Percentiles rank a stretch among this genome's conserved stretches.
phyloP scores from a whole-genome alignment of 2,329 filamentous ascomycete species.

The Monilinia laxa region DNA sequence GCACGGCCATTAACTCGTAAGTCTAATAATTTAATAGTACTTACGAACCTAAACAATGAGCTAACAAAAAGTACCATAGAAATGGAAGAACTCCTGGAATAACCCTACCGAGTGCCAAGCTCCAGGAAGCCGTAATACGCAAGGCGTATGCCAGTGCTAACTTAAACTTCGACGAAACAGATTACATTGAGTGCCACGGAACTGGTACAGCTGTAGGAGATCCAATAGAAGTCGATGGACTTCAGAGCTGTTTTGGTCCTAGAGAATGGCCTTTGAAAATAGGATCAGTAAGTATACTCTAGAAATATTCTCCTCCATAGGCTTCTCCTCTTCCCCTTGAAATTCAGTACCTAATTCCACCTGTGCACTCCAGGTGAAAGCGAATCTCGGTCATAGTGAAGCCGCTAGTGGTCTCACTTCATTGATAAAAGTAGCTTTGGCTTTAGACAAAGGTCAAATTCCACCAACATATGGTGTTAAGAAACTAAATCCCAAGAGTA shows the following conservation, averaged over 20 bases:
- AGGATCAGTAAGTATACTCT: background rate
- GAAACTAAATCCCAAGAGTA: constrained; percentile 4
- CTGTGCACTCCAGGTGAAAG: background rate
- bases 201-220: constrained; percentile 31
- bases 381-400: constrained; percentile 29
- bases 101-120: constrained; percentile 50
- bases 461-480: background rate
- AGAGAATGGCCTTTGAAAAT: background rate
- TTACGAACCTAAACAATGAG: no score
- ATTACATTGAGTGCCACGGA: constrained; percentile 23
- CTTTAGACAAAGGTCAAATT: background rate
- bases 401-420: constrained; percentile 8
- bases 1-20: constrained; percentile 48
- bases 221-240: constrained; percentile 24
- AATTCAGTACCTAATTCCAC: background rate
- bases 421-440: constrained; percentile 10
- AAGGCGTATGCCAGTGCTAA: constrained; percentile 21
- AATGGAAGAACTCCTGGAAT: constrained; percentile 47
- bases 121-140: constrained; percentile 40
- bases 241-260: background rate
- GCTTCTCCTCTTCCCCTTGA: background rate
- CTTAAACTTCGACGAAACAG: constrained; percentile 13
- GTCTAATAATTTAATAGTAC: background rate
- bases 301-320: no score
- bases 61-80: background rate